These are phyloP conservation scores for Phytophthora quininea DNA, from an alignment of 352 stramenopile genomes.

Conservation along the genomic window DNA sequence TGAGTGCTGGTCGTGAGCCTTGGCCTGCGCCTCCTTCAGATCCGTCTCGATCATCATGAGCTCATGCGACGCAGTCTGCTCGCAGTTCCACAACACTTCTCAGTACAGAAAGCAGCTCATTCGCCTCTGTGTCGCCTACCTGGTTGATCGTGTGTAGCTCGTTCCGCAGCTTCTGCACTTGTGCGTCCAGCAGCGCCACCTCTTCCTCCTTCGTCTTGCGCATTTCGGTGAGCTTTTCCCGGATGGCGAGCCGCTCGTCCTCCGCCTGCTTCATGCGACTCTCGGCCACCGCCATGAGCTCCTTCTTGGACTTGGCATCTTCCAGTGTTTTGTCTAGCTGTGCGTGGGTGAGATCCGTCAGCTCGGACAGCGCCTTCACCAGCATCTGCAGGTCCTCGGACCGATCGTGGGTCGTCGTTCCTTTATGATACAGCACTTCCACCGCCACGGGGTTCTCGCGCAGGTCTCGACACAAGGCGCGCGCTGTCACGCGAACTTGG, in stretches of 20 bases:
- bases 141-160: conserved; percentile 81
- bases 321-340: conserved; percentile 87
- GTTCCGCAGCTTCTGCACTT: conserved; percentile 82
- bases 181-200: conserved; percentile 74
- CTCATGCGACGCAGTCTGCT: conserved; percentile 70
- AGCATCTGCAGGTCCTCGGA: conserved; percentile 76
- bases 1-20: conserved; percentile 77
- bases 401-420: conserved; percentile 52
- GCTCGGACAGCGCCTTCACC: conserved; percentile 79
- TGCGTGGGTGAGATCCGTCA: conserved; percentile 79
- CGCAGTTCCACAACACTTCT: neutral
- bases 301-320: conserved; percentile 84
- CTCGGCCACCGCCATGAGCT: conserved; percentile 79
- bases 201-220: conserved; percentile 86
- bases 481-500: conserved; percentile 73
- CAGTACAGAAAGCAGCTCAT: neutral
- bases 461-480: conserved; percentile 71
- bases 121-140: conserved; percentile 23
- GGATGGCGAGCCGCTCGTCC: conserved; percentile 76
- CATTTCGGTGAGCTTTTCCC: conserved; percentile 78
- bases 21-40: conserved; percentile 75
- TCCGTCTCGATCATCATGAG: conserved; percentile 79
- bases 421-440: conserved; percentile 78
- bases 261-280: conserved; percentile 83
- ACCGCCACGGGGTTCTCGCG: conserved; percentile 75